Evolutionary conservation across 495 filamentous ascomycete genomes (phyloP).

Genomic region (Penicillium soppii): DNA sequence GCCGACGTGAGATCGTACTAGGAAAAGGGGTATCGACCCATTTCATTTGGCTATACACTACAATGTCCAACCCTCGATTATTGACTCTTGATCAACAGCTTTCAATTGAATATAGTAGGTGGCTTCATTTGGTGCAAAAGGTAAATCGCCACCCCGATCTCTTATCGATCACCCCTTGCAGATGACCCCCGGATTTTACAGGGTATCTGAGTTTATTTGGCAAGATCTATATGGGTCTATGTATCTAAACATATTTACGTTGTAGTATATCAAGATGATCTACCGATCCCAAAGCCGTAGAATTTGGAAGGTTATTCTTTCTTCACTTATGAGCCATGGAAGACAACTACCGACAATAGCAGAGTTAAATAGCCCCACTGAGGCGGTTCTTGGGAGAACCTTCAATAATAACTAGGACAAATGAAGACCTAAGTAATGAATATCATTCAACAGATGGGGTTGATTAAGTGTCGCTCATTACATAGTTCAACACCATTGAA

Average conservation of each 20-base stretch:
- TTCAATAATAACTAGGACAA: neutral
- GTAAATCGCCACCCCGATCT: conserved; percentile 17
- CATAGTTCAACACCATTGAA: neutral
- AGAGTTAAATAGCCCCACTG: conserved; percentile 9
- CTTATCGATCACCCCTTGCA: conserved; percentile 27
- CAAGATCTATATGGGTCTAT: neutral
- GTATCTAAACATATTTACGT: neutral
- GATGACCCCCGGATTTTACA: conserved; percentile 27
- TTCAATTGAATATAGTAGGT: neutral
- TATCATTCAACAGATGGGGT: conserved; percentile 3
- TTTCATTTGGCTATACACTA: neutral
- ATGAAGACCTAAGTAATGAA: conserved; percentile 2
- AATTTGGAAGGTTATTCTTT: neutral
- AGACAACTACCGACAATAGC: conserved; percentile 1
- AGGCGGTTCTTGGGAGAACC: neutral
- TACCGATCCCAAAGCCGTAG: neutral
- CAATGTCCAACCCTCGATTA: neutral
- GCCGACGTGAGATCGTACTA: too few relatives aligned
- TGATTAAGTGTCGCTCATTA: neutral
- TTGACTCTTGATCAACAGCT: neutral
- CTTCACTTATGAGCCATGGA: conserved; percentile 12
- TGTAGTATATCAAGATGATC: neutral
- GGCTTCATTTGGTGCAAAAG: too few relatives aligned
- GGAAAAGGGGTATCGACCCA: neutral
- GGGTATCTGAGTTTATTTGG: neutral